Base-by-base conservation (phyloP, 1,284 basidiomycete species). In the Cutaneotrichosporon cyanovorans region DNA sequence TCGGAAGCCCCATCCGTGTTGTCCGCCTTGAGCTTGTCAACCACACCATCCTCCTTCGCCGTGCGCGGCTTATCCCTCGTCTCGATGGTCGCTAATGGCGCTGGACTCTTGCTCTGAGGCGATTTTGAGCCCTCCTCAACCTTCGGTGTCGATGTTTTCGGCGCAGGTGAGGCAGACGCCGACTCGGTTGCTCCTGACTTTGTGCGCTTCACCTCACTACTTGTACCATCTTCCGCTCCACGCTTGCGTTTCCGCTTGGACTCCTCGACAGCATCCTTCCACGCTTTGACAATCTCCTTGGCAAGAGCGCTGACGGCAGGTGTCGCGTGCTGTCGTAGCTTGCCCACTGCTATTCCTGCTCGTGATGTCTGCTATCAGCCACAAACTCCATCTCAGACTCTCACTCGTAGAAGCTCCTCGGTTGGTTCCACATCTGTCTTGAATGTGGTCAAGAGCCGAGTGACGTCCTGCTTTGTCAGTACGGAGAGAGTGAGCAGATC, bases 261-360 rank as follows among this genome's bases (percentile, higher is more conserved):
- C 60, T 80, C 80, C 58, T 89, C 87, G 23, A 91, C 87, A 46
- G 81, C 83, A 37, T 76, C 79, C 73, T 91, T 90, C 89, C 89
- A 92, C 66, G 84, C 83, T 72, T 84, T 87, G 38, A 97, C 92
- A 30, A 97, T 77, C 58, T 91, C 89, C 69, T 96, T 96, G 12
- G 93, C 88, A 4, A 89, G 74, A 48, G 87, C 83, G 3, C 87
- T 71, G 3, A 97, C 80, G 18, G 80, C 77, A 60, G 85, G 84
- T 16, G 81, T 76, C 0, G 79, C 70, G 65, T 90, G 81, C 23
- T 78, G 77, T 37, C 92, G 80, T 21, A 96, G 76, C 74, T 95
- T 96, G 41, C 90, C 91, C 3, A 97, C 87, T 0, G 89, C 87
- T 11, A 95, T 76, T 50, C 92, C 92, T 4, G 87, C 87, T 73